Evolutionary conservation across 2,329 filamentous ascomycete species (phyloP).

Genomic region (Intubia oerlemansii): DNA sequence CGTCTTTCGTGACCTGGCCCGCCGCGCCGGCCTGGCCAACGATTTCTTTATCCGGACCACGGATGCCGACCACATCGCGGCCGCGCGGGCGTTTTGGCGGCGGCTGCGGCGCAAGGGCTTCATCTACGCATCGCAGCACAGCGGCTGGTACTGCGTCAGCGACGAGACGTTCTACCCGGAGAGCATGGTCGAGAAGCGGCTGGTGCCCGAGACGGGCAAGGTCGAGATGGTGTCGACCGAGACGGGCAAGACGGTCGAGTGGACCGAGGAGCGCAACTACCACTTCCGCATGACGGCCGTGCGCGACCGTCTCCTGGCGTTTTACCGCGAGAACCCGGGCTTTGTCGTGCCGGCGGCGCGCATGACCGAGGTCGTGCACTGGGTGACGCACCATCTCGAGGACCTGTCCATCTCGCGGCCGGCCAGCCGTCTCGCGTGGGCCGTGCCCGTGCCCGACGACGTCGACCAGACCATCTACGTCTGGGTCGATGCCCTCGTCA

Average conservation of each 20-base stretch:
- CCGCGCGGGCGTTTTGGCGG: conserved; percentile 79
- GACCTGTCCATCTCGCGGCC: conserved; percentile 77
- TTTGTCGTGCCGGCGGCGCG: conserved; percentile 56
- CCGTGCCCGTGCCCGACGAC: conserved; percentile 73
- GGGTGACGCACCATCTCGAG: conserved; percentile 56
- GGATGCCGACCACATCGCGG: conserved; percentile 57
- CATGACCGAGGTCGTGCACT: conserved; percentile 58
- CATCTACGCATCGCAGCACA: conserved; percentile 69
- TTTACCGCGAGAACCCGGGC: conserved; percentile 56
- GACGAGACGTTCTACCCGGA: conserved; percentile 93
- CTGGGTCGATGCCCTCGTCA: conserved; percentile 90
- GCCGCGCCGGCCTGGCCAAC: conserved; percentile 45
- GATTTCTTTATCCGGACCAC: conserved; percentile 90
- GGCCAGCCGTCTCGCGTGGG: conserved; percentile 59
- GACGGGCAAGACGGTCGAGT: conserved; percentile 84
- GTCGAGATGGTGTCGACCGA: conserved; percentile 69
- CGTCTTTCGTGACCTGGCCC: conserved; percentile 58
- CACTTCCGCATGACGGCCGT: conserved; percentile 82
- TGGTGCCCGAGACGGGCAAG: conserved; percentile 62
- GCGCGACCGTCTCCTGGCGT: conserved; percentile 52
- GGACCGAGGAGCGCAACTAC: conserved; percentile 84
- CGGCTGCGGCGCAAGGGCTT: conserved; percentile 53
- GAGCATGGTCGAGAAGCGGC: conserved; percentile 46
- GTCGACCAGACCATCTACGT: conserved; percentile 83
- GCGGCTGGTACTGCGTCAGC: conserved; percentile 91